Base-by-base conservation (phyloP, 2,329 filamentous ascomycete genomes). In the Aspergillus caelatus region DNA sequence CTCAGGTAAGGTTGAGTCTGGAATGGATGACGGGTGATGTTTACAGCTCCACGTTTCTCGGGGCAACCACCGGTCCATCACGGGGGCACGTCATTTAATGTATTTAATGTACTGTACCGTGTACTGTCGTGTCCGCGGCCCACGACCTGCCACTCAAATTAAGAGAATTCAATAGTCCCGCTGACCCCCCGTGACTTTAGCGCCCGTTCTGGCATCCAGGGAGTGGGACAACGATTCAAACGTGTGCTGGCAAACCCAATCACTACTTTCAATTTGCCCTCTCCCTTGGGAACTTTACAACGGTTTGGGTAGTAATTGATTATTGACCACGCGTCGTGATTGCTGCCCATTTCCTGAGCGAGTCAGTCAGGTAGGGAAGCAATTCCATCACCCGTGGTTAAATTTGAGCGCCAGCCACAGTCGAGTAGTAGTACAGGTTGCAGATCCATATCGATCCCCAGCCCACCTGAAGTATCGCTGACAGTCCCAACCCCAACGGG, bases 31-130 rank as follows among this genome's bases (percentile, higher is more conserved):
- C 61, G 61, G 62, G 58, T 58, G 61, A 65, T 72, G 70, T 73
- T 73, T 73, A 73, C 71, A 39, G 60, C 64, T 58, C 48, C 61
- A 62, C 68, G 71, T 73, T 64, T 68, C 71, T 72, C 69, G 70
- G 71, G 71, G 71, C 71, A 73, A 73, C 71, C 46, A 30, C 46
- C 65, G 58, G 36, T 41, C 46, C 43, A 64, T 63, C 63, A 64
- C 57, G 61, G 62, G 59, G 60, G 45, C 55, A 55, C 28, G 45
- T 60, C 54, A 60, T 59, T 36, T 26, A 50, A 28, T 23, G 45
- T 48, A 48, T 16, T 26, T 16, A 36, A 16, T 7, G 34, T 36
- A 36, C 34, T 14, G 14, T 36, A 36, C 34, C 34, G 34, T 36
- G 32, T 32, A 32, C 30, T 10, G 30, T 16, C 34, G 12, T 36